phyloP scores from a whole-genome alignment of 345 rosid genomes.

The Moricandia moricandioides region DNA sequence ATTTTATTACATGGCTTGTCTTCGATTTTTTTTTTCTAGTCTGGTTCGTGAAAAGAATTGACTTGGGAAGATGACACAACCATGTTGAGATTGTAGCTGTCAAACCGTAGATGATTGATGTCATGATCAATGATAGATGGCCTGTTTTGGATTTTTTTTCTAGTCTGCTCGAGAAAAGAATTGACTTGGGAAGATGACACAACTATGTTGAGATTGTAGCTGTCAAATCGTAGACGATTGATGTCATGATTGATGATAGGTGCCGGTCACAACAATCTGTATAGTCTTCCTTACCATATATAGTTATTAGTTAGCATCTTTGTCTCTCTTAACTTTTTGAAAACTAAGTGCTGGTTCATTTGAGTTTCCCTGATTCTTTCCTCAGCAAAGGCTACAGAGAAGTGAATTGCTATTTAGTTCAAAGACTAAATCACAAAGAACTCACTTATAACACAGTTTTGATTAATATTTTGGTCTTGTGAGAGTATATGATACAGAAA shows the following conservation, averaged over 20 bases:
- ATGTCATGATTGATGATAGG: conserved; percentile 1
- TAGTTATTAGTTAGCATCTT: conserved; percentile 20
- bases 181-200: conserved; percentile 47
- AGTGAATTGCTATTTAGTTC: neutral
- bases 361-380: neutral
- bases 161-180: conserved; percentile 64
- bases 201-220: conserved; percentile 64
- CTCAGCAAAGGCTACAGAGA: neutral
- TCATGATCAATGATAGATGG: conserved; percentile 12
- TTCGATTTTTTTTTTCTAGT: conserved; percentile 59
- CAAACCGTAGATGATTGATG: conserved; percentile 14
- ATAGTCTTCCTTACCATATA: conserved; percentile 7
- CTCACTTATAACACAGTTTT: neutral
- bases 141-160: conserved; percentile 56
- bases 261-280: conserved; percentile 20
- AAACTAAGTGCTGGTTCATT: no score
- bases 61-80: conserved; percentile 47
- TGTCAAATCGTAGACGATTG: conserved; percentile 35
- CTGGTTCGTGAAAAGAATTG: conserved; percentile 52
- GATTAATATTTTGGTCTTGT: conserved; percentile 6
- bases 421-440: neutral
- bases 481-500: conserved; percentile 13
- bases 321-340: neutral
- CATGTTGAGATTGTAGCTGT: conserved; percentile 70
- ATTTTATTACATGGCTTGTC: conserved; percentile 5